These are phyloP conservation scores for Piper longum DNA, from an alignment of 164 flowering plant species.

Conservation along the genomic window DNA sequence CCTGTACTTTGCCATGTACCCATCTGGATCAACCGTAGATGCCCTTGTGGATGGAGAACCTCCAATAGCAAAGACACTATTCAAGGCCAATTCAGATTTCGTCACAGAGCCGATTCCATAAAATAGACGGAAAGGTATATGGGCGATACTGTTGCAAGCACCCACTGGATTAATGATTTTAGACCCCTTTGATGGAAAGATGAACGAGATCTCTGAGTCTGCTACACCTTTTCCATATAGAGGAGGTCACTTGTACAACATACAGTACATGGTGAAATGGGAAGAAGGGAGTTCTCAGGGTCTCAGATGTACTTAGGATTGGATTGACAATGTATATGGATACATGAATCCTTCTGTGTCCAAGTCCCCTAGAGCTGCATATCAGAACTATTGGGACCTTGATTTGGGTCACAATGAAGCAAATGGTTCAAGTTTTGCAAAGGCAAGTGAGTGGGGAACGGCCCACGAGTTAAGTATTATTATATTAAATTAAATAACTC, in stretches of 20 bases:
- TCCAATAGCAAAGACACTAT: background rate
- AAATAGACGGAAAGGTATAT: slow-evolving; percentile 1
- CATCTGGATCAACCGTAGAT: background rate
- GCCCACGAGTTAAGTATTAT: no score
- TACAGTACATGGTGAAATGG: background rate
- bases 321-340: slow-evolving; percentile 1
- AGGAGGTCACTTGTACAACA: slow-evolving; percentile 2
- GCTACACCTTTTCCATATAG: slow-evolving; percentile 7
- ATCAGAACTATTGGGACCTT: slow-evolving; percentile 17
- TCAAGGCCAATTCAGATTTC: slow-evolving; percentile 7
- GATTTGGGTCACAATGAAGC: background rate
- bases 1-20: background rate
- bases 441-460: slow-evolving; percentile 16
- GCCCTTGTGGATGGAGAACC: background rate
- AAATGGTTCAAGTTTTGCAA: slow-evolving; percentile 4
- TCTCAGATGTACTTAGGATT: background rate
- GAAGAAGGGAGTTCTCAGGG: background rate
- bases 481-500: no score
- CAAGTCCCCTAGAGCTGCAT: slow-evolving; percentile 12
- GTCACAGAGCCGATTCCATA: slow-evolving; percentile 8
- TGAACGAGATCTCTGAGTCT: slow-evolving; percentile 1
- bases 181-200: slow-evolving; percentile 9
- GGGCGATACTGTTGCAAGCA: slow-evolving; percentile 1
- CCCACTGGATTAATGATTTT: background rate
- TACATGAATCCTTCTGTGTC: slow-evolving; percentile 12